These are phyloP conservation scores for Colletotrichum chlorophyti DNA, from an alignment of 2,329 filamentous ascomycete species.

Conservation along the genomic window DNA sequence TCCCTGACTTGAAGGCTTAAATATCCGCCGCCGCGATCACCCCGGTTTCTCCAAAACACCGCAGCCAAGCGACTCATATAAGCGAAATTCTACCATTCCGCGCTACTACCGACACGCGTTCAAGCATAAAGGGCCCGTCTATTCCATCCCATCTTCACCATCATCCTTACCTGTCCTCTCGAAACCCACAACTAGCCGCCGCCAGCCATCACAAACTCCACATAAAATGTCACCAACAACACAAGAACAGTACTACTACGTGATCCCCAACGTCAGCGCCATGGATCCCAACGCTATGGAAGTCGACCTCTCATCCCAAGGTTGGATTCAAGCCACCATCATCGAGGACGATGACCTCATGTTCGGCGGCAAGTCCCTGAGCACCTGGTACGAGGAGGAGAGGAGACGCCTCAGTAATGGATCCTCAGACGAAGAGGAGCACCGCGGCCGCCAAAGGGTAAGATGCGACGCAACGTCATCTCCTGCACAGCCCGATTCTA, in stretches of 20 bases:
- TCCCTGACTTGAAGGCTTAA: slow-evolving; percentile 20
- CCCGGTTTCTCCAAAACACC: slow-evolving; percentile 21
- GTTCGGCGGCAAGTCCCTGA: slow-evolving; percentile 66
- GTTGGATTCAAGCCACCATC: slow-evolving; percentile 61
- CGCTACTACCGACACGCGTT: slow-evolving; percentile 1
- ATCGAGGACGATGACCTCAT: slow-evolving; percentile 68
- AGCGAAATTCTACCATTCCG: slow-evolving; percentile 12
- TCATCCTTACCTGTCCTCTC: background rate
- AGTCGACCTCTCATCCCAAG: slow-evolving; percentile 41
- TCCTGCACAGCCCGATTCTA: background rate
- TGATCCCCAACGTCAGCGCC: slow-evolving; percentile 41
- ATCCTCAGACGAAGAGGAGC: slow-evolving; percentile 46
- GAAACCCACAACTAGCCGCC: slow-evolving; percentile 10
- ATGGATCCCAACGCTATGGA: slow-evolving; percentile 41
- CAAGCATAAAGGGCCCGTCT: slow-evolving; percentile 19
- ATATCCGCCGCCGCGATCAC: slow-evolving; percentile 18
- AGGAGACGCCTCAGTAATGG: slow-evolving; percentile 49
- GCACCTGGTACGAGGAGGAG: slow-evolving; percentile 67
- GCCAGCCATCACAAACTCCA: slow-evolving; percentile 3
- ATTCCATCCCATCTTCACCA: slow-evolving; percentile 19
- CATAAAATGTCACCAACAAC: slow-evolving; percentile 21
- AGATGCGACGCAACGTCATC: slow-evolving; percentile 17
- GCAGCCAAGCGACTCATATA: slow-evolving; percentile 15
- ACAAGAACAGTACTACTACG: slow-evolving; percentile 33
- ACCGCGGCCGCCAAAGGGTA: slow-evolving; percentile 46